Base-by-base conservation (phyloP, 768 basidiomycete genomes). In the Suillus decipiens region DNA sequence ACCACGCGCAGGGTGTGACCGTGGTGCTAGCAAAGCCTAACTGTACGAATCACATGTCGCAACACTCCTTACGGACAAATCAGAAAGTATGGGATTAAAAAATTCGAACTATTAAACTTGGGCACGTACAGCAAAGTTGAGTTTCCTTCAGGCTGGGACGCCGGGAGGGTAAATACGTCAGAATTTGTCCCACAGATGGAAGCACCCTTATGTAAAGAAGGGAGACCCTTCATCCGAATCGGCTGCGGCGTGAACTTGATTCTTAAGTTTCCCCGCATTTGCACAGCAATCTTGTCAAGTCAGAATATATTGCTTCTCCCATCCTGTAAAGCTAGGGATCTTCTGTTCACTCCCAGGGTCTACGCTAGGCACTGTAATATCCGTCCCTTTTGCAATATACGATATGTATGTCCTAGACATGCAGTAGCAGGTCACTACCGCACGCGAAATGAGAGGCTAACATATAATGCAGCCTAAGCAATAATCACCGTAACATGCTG, bases 181-280 rank as follows among this genome's bases (percentile, higher is more conserved):
- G 51, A n/a, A 11, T 34, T n/a, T 34, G 10, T 34, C 17, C 9
- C 24, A 57, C 39, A 28, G 37, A 17, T 6, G 5, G 37, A 57
- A 41, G 22, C 24, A 12, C 11, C 39, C 24, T 57, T 57, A 53
- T 33, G 51, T 53, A 57, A 57, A 41, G 24, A 28, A 57, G 56
- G 17, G 24, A 41, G 37, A 28, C 24, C 39, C 36, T 53, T 53
- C 50, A 28, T 17, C 50, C 50, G 50, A 31, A 19, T 19, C 39
- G 17, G 24, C 28, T 41, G 56, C 9, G 34, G 22, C 55, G 37
- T 36, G 31, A 61, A 19, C 36, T 59, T 10, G 24, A n/a, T 41
- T 37, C 43, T 39, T 14, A 37, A 5, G 60, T 64, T 67, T 63
- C 67, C 69, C 64, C 69, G 63, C 69, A 67, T 57, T 47, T 63